Conservation (phyloP, 805 yeast genomes). For the Diddensiella transvaalensis region DNA sequence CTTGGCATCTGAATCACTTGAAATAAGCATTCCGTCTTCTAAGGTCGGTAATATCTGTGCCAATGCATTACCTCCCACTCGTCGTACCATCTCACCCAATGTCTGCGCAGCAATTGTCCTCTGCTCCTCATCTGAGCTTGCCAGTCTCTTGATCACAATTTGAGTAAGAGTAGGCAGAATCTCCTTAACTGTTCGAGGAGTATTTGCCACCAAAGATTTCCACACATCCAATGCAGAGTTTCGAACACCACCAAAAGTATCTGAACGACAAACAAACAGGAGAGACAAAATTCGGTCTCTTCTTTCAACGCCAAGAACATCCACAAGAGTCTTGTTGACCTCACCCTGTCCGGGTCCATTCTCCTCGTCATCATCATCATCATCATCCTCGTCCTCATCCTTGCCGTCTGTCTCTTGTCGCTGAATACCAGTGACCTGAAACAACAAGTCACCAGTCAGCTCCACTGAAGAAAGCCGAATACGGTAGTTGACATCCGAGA, state of each 20-base stretch:
- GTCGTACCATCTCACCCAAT: slow-evolving; percentile 87
- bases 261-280: slow-evolving; percentile 92
- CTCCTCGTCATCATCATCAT: slow-evolving; percentile 43
- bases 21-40: slow-evolving; percentile 53
- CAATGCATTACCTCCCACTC: slow-evolving; percentile 87
- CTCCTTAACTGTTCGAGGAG: slow-evolving; percentile 92
- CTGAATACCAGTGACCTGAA: slow-evolving; percentile 88
- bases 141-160: slow-evolving; percentile 76
- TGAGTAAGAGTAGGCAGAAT: slow-evolving; percentile 79
- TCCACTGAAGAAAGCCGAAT: slow-evolving; percentile 92
- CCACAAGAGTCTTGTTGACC: slow-evolving; percentile 61
- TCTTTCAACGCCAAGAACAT: slow-evolving; percentile 80
- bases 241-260: slow-evolving; percentile 81
- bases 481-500: slow-evolving; percentile 76
- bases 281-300: slow-evolving; percentile 82
- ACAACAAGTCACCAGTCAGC: slow-evolving; percentile 88
- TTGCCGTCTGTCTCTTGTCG: slow-evolving; percentile 55
- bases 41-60: slow-evolving; percentile 81
- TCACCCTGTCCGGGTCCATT: slow-evolving; percentile 37
- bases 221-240: slow-evolving; percentile 89
- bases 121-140: slow-evolving; percentile 73
- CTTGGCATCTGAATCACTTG: slow-evolving; percentile 73
- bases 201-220: slow-evolving; percentile 94
- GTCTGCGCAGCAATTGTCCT: slow-evolving; percentile 90
- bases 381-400: slow-evolving; percentile 57